These are phyloP conservation scores for Aspergillus aculeatinus DNA, from an alignment of 2,329 filamentous ascomycete genomes.

Conservation along the genomic window DNA sequence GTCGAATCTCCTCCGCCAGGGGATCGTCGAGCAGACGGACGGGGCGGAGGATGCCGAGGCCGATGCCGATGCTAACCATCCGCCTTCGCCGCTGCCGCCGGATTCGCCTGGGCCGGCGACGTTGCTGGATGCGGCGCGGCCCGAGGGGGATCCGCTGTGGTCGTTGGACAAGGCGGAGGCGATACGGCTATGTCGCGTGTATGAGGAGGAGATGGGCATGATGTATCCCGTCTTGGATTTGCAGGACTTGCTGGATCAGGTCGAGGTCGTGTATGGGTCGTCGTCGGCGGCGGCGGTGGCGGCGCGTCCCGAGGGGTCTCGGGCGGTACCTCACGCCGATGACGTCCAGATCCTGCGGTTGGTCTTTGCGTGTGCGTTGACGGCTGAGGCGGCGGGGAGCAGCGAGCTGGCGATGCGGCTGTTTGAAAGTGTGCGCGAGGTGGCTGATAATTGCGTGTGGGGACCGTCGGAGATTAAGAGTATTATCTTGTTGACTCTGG, in stretches of 20 bases:
- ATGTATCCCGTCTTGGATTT: slow-evolving; percentile 86
- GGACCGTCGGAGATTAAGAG: slow-evolving; percentile 59
- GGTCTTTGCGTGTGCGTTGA: slow-evolving; percentile 73
- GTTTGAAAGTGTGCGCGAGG: slow-evolving; percentile 72
- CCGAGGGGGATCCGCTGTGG: slow-evolving; percentile 69
- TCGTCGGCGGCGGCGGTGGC: too few relatives aligned
- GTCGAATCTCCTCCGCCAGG: slow-evolving; percentile 81
- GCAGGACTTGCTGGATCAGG: slow-evolving; percentile 65
- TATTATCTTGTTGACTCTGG: slow-evolving; percentile 58
- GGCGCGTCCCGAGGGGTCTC: slow-evolving; percentile 27
- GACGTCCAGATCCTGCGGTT: slow-evolving; percentile 74
- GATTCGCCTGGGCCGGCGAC: slow-evolving; percentile 25
- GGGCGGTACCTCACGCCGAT: slow-evolving; percentile 55
- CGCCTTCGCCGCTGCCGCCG: slow-evolving; percentile 33
- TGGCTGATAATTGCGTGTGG: slow-evolving; percentile 63
- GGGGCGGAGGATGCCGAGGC: slow-evolving; percentile 48
- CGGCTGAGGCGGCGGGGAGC: slow-evolving; percentile 74
- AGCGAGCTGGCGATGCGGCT: slow-evolving; percentile 71
- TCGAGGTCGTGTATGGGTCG: slow-evolving; percentile 57
- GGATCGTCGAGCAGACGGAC: slow-evolving; percentile 60
- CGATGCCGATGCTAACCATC: slow-evolving; percentile 59
- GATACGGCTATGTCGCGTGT: slow-evolving; percentile 71
- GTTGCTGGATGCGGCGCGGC: not conserved
- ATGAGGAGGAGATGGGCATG: slow-evolving; percentile 83
- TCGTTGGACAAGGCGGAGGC: slow-evolving; percentile 73